Conservation (phyloP, 495 filamentous ascomycete genomes). For the Podospora fimiseda region DNA sequence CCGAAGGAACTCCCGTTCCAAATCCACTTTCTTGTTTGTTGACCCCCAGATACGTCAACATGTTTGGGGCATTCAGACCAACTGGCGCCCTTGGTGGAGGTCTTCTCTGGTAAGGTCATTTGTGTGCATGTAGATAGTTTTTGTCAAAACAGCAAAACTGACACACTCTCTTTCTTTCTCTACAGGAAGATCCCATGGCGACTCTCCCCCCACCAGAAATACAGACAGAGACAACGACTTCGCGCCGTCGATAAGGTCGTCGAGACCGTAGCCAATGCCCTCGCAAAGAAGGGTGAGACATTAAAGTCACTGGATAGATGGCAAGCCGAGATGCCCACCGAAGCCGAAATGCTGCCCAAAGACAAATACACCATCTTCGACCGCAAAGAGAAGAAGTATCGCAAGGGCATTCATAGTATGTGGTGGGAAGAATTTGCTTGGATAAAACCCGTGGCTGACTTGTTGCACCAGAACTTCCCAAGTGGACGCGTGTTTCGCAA, state of each 20-base stretch:
- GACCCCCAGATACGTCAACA: slow-evolving; percentile 25
- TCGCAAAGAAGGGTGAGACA: slow-evolving; percentile 61
- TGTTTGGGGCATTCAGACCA: slow-evolving; percentile 78
- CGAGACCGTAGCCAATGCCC: slow-evolving; percentile 64
- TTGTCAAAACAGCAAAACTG: too few species aligned
- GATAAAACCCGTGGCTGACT: slow-evolving; percentile 16
- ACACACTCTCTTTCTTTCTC: background rate
- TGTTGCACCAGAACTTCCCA: slow-evolving; percentile 64
- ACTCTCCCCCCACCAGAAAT: slow-evolving; percentile 83
- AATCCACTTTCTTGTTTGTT: slow-evolving; percentile 1
- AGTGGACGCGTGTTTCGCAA: slow-evolving; percentile 94
- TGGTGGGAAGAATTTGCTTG: slow-evolving; percentile 21
- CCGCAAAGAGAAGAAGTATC: slow-evolving; percentile 87
- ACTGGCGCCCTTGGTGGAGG: slow-evolving; percentile 71
- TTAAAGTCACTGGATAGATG: slow-evolving; percentile 74
- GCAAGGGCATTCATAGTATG: slow-evolving; percentile 95
- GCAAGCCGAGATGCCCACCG: slow-evolving; percentile 92
- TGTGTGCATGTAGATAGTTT: background rate
- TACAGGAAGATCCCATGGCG: slow-evolving; percentile 97
- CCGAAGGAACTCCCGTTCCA: slow-evolving; percentile 2
- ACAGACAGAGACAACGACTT: slow-evolving; percentile 79
- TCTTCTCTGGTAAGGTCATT: slow-evolving; percentile 64
- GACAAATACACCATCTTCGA: slow-evolving; percentile 99
- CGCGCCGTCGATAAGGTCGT: slow-evolving; percentile 80
- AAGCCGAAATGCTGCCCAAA: slow-evolving; percentile 90